phyloP scores from a whole-genome alignment of 192 early-diverging fungal genomes.

The Dissophora ornata region DNA sequence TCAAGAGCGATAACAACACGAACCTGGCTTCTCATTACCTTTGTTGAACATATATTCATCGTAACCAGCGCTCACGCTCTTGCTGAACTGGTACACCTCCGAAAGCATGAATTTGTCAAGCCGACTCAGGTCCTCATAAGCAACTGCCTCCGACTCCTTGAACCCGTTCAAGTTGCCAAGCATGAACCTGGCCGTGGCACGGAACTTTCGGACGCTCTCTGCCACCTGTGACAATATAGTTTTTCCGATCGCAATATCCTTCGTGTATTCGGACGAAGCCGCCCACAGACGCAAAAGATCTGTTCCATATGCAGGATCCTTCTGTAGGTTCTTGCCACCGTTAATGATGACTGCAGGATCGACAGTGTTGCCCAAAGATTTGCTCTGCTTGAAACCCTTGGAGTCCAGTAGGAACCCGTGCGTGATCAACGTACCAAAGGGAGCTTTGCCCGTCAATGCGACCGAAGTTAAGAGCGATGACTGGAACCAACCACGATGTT shows the following conservation, averaged over 20 bases:
- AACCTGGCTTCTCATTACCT: constrained; percentile 38
- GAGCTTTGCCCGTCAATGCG: constrained; percentile 46
- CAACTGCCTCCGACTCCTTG: constrained; percentile 46
- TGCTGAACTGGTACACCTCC: constrained; percentile 71
- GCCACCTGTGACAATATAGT: constrained; percentile 43
- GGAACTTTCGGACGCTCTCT: constrained; percentile 50
- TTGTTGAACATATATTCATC: constrained; percentile 71
- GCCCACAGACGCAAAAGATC: constrained; percentile 52
- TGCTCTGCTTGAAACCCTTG: constrained; percentile 48
- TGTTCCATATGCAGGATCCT: constrained; percentile 75
- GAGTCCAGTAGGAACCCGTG: constrained; percentile 51
- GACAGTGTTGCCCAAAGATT: constrained; percentile 48
- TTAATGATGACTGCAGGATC: constrained; percentile 43
- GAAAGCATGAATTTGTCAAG: constrained; percentile 71
- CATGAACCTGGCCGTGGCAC: constrained; percentile 49
- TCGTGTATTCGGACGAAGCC: constrained; percentile 50
- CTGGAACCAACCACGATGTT: constrained; percentile 56
- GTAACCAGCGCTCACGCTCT: constrained; percentile 64
- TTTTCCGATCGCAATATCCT: constrained; percentile 50
- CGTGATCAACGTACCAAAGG: constrained; percentile 47
- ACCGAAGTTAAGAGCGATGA: constrained; percentile 49
- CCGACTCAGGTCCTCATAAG: constrained; percentile 61
- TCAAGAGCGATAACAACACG: background rate
- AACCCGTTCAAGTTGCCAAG: constrained; percentile 63
- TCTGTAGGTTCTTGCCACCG: constrained; percentile 66